These are phyloP conservation scores for Penicillium glabrum DNA, from an alignment of 2,329 filamentous ascomycete species.

Conservation along the genomic window DNA sequence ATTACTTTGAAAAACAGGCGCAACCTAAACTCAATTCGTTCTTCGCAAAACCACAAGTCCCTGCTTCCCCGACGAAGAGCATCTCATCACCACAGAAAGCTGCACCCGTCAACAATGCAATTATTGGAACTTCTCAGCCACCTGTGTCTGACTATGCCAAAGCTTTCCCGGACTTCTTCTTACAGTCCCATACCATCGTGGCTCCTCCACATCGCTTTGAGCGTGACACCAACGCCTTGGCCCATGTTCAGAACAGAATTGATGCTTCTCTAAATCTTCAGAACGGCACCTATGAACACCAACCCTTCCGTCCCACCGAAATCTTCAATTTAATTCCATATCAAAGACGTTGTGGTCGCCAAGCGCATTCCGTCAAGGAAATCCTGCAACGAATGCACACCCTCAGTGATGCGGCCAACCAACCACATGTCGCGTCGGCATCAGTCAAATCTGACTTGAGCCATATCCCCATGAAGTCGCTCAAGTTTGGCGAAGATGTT, in stretches of 20 bases:
- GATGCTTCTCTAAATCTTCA: constrained; percentile 38
- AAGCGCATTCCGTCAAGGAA: constrained; percentile 53
- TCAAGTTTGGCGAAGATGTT: constrained; percentile 63
- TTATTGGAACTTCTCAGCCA: constrained; percentile 16
- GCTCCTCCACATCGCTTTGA: constrained; percentile 58
- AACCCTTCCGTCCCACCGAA: constrained; percentile 34
- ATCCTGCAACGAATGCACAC: constrained; percentile 60
- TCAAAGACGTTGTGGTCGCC: constrained; percentile 32
- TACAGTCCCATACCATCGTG: constrained; percentile 71
- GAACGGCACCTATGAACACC: constrained; percentile 10
- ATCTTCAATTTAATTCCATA: constrained; percentile 42
- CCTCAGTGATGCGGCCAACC: neutral
- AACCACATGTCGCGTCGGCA: constrained; percentile 27
- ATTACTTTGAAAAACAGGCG: constrained; percentile 35
- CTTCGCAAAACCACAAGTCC: constrained; percentile 44
- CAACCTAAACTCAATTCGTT: constrained; percentile 54
- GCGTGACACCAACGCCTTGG: constrained; percentile 58
- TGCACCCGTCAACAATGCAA: constrained; percentile 4
- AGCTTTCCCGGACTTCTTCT: constrained; percentile 77
- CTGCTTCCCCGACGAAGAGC: constrained; percentile 19
- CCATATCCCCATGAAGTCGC: constrained; percentile 56
- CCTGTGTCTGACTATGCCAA: constrained; percentile 61
- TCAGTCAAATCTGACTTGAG: constrained; percentile 39
- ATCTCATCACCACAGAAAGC: constrained; percentile 32
- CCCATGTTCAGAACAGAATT: constrained; percentile 54